A percentile compares a stretch with the other conserved stretches of the same genome.
Conservation (phyloP, 495 filamentous ascomycete genomes). For the Bryoglossum gracile region DNA sequence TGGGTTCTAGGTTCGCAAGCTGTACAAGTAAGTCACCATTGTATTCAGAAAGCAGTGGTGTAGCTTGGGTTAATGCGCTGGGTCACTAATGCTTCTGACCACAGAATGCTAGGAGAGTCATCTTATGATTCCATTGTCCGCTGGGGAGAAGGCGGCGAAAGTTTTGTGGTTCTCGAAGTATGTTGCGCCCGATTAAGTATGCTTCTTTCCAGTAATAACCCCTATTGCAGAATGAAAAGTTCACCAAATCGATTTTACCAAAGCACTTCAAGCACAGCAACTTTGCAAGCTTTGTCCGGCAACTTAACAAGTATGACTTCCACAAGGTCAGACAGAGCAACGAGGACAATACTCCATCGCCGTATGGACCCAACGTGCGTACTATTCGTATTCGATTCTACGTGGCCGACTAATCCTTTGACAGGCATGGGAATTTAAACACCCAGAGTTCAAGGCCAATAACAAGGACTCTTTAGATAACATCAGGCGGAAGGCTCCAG, state of each 20-base stretch:
- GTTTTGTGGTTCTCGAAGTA: constrained; percentile 97
- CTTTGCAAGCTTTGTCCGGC: constrained; percentile 96
- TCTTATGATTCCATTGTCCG: constrained; percentile 87
- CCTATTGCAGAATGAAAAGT: constrained; percentile 77
- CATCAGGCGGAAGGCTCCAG: constrained; percentile 91
- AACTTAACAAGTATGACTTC: constrained; percentile 99
- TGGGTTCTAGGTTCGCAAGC: constrained; percentile 70
- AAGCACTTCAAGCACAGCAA: constrained; percentile 99
- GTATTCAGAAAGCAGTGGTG: neutral
- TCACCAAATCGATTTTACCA: constrained; percentile 93
- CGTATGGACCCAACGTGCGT: constrained; percentile 72
- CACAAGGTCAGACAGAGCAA: constrained; percentile 98
- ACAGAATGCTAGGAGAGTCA: constrained; percentile 94
- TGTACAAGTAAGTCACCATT: constrained; percentile 74
- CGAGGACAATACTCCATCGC: constrained; percentile 85
- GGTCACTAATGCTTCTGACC: constrained; percentile 24
- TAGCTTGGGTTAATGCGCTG: neutral
- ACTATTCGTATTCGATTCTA: constrained; percentile 8
- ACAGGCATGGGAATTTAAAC: constrained; percentile 96
- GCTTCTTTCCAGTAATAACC: constrained; percentile 6
- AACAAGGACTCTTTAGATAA: constrained; percentile 96
- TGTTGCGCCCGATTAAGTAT: constrained; percentile 11
- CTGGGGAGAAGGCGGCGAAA: constrained; percentile 91
- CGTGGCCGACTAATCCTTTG: constrained; percentile 1
- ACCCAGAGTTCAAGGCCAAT: constrained; percentile 92